These are phyloP conservation scores for Rhododendron molle DNA, from an alignment of 148 eudicot genomes.

Conservation along the genomic window DNA sequence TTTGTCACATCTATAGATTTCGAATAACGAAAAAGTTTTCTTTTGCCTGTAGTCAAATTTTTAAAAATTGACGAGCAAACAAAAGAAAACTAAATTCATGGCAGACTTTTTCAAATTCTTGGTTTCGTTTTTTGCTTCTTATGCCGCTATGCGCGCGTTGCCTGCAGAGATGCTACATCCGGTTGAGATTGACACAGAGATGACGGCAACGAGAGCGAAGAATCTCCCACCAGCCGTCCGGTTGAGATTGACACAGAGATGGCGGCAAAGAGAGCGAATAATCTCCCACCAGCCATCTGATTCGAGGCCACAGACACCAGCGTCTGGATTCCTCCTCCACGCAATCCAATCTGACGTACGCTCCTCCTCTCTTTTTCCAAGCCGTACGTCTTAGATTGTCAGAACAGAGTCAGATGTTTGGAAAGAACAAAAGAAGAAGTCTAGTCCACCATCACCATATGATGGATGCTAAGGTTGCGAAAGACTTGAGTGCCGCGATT, in stretches of 20 bases:
- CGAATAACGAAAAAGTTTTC: no score
- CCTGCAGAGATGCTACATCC: no score
- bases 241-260: no score
- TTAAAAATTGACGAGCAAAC: no score
- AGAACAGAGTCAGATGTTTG: constrained; percentile 77
- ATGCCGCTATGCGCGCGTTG: no score
- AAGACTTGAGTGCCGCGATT: constrained; percentile 61
- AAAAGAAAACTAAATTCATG: no score
- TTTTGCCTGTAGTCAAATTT: no score
- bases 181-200: not conserved
- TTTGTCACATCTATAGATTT: no score
- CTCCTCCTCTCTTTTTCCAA: constrained; percentile 43
- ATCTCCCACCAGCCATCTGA: no score
- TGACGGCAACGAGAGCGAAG: constrained; percentile 6
- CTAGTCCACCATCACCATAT: constrained; percentile 50
- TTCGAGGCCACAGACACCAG: constrained; percentile 13
- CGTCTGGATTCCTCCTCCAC: constrained; percentile 25
- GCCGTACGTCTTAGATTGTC: constrained; percentile 61
- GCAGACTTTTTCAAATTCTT: no score
- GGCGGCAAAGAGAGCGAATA: no score
- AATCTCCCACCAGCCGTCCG: constrained; percentile 9
- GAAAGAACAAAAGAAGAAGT: constrained; percentile 38
- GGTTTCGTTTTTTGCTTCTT: no score
- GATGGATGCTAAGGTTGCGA: constrained; percentile 71
- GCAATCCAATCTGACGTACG: constrained; percentile 8